Conservation (phyloP, 495 filamentous ascomycete genomes). For the Hypoxylon trugodes region DNA sequence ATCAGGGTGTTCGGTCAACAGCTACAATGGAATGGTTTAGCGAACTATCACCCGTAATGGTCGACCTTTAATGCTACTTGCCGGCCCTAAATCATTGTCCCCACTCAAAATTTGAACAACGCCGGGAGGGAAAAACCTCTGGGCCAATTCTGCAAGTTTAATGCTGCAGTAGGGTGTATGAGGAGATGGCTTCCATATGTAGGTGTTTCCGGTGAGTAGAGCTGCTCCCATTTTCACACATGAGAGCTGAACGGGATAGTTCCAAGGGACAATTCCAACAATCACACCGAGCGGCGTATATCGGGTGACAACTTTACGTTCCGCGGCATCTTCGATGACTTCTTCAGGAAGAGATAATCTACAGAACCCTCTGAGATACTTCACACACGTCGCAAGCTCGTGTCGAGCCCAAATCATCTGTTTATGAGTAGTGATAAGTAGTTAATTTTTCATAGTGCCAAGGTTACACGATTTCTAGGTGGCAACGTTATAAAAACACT, state of each 20-base stretch:
- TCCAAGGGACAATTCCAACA: constrained; percentile 62
- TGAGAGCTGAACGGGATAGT: constrained; percentile 58
- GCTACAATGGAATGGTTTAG: background rate
- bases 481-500: background rate
- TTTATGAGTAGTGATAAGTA: background rate
- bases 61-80: background rate
- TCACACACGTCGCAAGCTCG: background rate
- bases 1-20: background rate
- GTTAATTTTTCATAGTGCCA: background rate
- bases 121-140: constrained; percentile 51
- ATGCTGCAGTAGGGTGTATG: constrained; percentile 67
- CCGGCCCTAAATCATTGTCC: background rate
- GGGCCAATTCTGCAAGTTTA: constrained; percentile 65
- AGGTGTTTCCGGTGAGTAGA: constrained; percentile 58
- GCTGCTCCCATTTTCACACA: constrained; percentile 57
- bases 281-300: constrained; percentile 56
- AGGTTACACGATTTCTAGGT: background rate
- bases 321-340: constrained; percentile 44
- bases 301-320: constrained; percentile 47
- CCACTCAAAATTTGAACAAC: background rate
- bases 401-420: background rate
- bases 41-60: background rate
- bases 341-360: constrained; percentile 32
- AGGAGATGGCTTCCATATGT: constrained; percentile 64
- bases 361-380: background rate